Conservation (phyloP, 768 basidiomycete species). For the Harrya chromipes region DNA sequence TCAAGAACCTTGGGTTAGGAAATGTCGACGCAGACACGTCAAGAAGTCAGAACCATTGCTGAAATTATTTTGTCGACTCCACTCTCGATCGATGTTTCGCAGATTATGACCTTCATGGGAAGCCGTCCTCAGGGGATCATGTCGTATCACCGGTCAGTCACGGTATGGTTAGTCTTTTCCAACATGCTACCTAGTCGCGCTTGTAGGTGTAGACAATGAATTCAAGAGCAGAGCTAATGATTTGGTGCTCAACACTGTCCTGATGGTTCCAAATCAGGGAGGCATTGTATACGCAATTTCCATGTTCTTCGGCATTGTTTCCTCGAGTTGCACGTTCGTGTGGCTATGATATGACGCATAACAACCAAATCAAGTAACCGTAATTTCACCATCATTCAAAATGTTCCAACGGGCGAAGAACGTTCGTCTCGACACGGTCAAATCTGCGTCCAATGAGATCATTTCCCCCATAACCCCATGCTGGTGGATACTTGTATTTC, state of each 20-base stretch:
- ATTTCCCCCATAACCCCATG: neutral
- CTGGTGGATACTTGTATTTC: neutral
- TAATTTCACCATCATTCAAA: neutral
- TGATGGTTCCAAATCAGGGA: neutral
- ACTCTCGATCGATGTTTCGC: neutral
- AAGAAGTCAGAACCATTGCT: slow-evolving; percentile 6
- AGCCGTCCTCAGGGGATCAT: too few relatives aligned
- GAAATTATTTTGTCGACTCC: neutral
- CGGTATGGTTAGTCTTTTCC: neutral
- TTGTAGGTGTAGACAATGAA: slow-evolving; percentile 1
- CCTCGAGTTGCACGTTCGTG: slow-evolving; percentile 18
- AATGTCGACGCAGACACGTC: slow-evolving; percentile 38
- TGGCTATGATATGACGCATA: neutral
- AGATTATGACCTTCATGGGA: neutral
- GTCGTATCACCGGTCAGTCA: neutral
- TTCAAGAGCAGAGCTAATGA: neutral
- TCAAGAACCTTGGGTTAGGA: slow-evolving; percentile 78
- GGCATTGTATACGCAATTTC: neutral
- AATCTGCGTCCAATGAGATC: slow-evolving; percentile 13
- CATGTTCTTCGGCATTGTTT: neutral
- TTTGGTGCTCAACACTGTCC: neutral
- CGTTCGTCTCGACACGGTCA: slow-evolving; percentile 29
- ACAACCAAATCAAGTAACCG: slow-evolving; percentile 22
- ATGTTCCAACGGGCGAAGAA: slow-evolving; percentile 13
- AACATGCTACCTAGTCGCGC: neutral